Evolutionary conservation across 345 rosid genomes (phyloP).

Genomic region (Populus euphratica): DNA sequence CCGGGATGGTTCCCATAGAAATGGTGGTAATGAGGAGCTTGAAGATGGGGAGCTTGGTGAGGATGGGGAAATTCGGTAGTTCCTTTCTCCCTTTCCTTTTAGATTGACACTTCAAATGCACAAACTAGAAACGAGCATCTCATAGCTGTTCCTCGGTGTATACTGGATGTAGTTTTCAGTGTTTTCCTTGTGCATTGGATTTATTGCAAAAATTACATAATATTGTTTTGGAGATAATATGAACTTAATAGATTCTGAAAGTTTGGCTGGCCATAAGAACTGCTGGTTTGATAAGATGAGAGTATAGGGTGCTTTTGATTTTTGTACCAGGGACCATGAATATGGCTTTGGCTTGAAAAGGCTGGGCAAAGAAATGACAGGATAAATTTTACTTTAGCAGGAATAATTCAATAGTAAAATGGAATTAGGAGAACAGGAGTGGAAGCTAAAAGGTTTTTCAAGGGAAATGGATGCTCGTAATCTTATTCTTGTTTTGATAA

Average conservation of each 20-base stretch:
- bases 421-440: not conserved
- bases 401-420: not conserved
- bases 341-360: not conserved
- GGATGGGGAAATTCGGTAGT: slow-evolving; percentile 75
- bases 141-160: not conserved
- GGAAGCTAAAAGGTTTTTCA: not conserved
- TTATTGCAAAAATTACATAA: not conserved
- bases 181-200: not conserved
- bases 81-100: not conserved
- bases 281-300: not conserved
- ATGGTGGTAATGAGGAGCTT: slow-evolving; percentile 67
- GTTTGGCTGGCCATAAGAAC: not conserved
- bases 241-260: slow-evolving; percentile 1
- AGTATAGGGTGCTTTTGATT: not conserved
- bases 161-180: not conserved
- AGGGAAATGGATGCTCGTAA: not conserved
- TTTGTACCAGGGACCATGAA: not conserved
- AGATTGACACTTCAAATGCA: slow-evolving; percentile 8
- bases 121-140: slow-evolving; percentile 4
- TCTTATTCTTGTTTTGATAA: not conserved
- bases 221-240: not conserved
- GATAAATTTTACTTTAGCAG: not conserved
- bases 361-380: not conserved
- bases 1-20: slow-evolving; percentile 60
- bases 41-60: slow-evolving; percentile 97